Conservation (phyloP, 164 flowering plant species). For the Aristolochia fimbriata region DNA sequence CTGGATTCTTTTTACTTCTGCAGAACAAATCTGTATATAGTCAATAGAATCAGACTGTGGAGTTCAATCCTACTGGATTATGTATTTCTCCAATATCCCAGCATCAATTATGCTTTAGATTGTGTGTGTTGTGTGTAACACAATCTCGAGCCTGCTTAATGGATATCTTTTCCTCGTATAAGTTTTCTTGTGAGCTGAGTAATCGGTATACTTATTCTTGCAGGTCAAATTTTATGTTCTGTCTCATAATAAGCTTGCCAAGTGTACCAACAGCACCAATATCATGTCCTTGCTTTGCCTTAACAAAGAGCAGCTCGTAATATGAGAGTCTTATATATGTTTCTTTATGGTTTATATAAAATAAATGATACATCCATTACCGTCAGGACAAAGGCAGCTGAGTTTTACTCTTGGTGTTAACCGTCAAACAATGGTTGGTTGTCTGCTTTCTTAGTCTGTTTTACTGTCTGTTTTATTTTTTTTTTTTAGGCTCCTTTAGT, state of each 20-base stretch:
- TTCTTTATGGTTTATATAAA: slow-evolving; percentile 60
- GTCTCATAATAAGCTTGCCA: slow-evolving; percentile 59
- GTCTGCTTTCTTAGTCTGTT: slow-evolving; percentile 7
- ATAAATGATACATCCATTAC: slow-evolving; percentile 30
- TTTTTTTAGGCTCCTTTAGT: neutral
- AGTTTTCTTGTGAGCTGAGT: too few species aligned
- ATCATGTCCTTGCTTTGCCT: slow-evolving; percentile 50
- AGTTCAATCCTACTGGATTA: neutral
- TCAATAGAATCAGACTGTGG: neutral
- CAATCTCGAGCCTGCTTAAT: too few species aligned
- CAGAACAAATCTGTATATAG: neutral
- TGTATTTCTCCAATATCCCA: neutral
- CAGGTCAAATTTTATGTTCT: slow-evolving; percentile 84
- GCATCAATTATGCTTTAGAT: too few species aligned
- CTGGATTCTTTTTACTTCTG: neutral
- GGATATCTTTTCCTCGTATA: too few species aligned
- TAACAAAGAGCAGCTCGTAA: slow-evolving; percentile 80
- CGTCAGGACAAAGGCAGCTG: slow-evolving; percentile 41
- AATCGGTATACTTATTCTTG: neutral
- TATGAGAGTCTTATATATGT: slow-evolving; percentile 41
- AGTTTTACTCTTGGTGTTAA: slow-evolving; percentile 53
- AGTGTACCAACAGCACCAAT: slow-evolving; percentile 19
- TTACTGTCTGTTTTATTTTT: too few species aligned
- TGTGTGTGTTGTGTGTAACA: too few species aligned
- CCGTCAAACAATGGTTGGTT: slow-evolving; percentile 37